phyloP scores from a whole-genome alignment of 495 filamentous ascomycete species.

The Pseudomonodictys pantanalensis region DNA sequence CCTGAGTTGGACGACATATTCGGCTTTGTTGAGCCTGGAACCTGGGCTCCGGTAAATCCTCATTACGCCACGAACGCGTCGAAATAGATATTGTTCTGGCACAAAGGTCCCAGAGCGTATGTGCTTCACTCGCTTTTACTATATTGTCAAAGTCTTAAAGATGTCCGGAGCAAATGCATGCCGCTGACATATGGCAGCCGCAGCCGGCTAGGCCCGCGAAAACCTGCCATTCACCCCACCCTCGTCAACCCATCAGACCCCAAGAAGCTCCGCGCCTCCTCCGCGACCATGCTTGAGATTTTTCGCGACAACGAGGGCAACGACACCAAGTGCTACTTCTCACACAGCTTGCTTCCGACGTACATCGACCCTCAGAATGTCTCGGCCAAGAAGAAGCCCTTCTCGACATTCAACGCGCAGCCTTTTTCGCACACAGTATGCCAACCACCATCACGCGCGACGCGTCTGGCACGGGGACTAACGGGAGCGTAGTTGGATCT shows the following conservation, averaged over 20 bases:
- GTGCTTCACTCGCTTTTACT: too few relatives aligned
- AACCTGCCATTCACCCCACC: not conserved
- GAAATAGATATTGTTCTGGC: too few relatives aligned
- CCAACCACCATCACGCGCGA: not conserved
- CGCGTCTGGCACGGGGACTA: not conserved
- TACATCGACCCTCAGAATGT: conserved; percentile 68
- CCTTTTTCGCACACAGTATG: conserved; percentile 74
- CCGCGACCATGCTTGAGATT: conserved; percentile 17
- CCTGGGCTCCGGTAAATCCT: too few relatives aligned
- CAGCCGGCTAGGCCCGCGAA: too few relatives aligned
- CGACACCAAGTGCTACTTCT: conserved; percentile 68
- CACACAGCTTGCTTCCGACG: conserved; percentile 58
- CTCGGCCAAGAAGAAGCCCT: conserved; percentile 70
- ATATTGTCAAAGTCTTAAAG: too few relatives aligned
- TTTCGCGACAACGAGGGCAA: conserved; percentile 12
- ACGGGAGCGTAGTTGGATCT: conserved; percentile 61
- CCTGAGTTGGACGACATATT: too few relatives aligned
- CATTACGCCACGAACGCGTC: too few relatives aligned
- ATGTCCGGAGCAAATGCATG: too few relatives aligned
- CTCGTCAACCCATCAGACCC: not conserved
- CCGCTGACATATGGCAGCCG: too few relatives aligned
- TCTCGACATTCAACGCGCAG: conserved; percentile 63
- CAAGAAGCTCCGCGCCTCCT: not conserved
- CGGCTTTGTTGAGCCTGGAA: too few relatives aligned
- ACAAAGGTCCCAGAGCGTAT: too few relatives aligned